Evolutionary conservation across 2,329 filamentous ascomycete genomes (phyloP).

Genomic region (Aspergillus clavatus): DNA sequence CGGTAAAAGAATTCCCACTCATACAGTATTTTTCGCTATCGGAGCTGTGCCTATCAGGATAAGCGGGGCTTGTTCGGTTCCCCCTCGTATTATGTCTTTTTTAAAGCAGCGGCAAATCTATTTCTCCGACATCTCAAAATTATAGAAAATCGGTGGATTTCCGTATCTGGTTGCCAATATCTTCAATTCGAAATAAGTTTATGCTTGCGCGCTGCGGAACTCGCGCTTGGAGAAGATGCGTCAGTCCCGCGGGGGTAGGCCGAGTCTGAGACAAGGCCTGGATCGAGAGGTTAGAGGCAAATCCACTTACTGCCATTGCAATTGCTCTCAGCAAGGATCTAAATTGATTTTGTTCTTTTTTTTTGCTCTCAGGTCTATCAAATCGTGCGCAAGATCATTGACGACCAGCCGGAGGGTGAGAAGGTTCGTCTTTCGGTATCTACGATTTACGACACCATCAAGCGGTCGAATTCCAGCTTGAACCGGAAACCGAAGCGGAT

Average conservation of each 20-base stretch:
- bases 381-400: slow-evolving; percentile 70
- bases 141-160: slow-evolving; percentile 1
- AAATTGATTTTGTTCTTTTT: slow-evolving; percentile 8
- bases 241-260: slow-evolving; percentile 36
- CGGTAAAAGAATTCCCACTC: too few species aligned
- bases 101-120: slow-evolving; percentile 1
- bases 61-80: not conserved
- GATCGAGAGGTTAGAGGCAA: slow-evolving; percentile 55
- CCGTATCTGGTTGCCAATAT: not conserved
- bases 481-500: slow-evolving; percentile 75
- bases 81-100: not conserved
- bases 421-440: slow-evolving; percentile 53
- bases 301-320: not conserved
- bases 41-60: not conserved
- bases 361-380: slow-evolving; percentile 69
- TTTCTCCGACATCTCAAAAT: slow-evolving; percentile 16
- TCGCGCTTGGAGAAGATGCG: slow-evolving; percentile 28
- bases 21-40: not conserved
- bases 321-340: slow-evolving; percentile 2
- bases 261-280: slow-evolving; percentile 51
- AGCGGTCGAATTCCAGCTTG: slow-evolving; percentile 79
- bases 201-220: not conserved
- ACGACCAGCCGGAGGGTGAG: slow-evolving; percentile 53
- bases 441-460: slow-evolving; percentile 72
- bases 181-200: not conserved